These are phyloP conservation scores for Metschnikowia peoriensis DNA, from an alignment of 805 yeast genomes.

Conservation along the genomic window DNA sequence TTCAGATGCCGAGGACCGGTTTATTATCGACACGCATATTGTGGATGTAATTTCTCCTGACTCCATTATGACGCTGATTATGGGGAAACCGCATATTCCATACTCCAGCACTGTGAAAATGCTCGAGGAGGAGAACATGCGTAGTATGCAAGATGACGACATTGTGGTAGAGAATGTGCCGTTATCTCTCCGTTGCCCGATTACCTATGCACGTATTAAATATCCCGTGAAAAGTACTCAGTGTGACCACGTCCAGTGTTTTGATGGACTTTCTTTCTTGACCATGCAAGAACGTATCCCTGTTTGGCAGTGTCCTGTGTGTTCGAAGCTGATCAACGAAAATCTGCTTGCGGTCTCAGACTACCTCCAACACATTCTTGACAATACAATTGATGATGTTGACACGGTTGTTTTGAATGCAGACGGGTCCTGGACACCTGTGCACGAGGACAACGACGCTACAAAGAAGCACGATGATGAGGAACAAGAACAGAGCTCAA, in stretches of 20 bases:
- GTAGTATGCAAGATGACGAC: conserved; percentile 59
- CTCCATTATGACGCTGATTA: conserved; percentile 19
- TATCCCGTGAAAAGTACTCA: conserved; percentile 66
- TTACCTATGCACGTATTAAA: conserved; percentile 66
- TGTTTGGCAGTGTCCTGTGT: conserved; percentile 87
- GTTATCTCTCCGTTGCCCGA: conserved; percentile 73
- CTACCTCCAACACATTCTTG: conserved; percentile 62
- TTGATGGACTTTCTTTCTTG: conserved; percentile 75
- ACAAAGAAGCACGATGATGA: not conserved
- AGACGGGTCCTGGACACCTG: conserved; percentile 71
- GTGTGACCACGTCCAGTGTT: conserved; percentile 85
- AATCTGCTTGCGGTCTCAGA: conserved; percentile 72
- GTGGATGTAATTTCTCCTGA: conserved; percentile 42
- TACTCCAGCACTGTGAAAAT: conserved; percentile 48
- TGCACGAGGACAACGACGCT: conserved; percentile 13
- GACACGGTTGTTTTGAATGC: conserved; percentile 65
- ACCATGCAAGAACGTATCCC: conserved; percentile 77
- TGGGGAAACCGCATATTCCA: conserved; percentile 49
- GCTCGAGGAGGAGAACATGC: conserved; percentile 38
- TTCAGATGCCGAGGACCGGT: conserved; percentile 54
- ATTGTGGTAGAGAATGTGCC: conserved; percentile 63
- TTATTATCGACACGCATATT: conserved; percentile 54
- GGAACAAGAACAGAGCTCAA: too few relatives aligned
- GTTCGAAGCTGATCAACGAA: conserved; percentile 52
- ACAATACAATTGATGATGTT: conserved; percentile 49